phyloP scores from a whole-genome alignment of 129 eudicot genomes.

The Heracleum sosnowskyi region DNA sequence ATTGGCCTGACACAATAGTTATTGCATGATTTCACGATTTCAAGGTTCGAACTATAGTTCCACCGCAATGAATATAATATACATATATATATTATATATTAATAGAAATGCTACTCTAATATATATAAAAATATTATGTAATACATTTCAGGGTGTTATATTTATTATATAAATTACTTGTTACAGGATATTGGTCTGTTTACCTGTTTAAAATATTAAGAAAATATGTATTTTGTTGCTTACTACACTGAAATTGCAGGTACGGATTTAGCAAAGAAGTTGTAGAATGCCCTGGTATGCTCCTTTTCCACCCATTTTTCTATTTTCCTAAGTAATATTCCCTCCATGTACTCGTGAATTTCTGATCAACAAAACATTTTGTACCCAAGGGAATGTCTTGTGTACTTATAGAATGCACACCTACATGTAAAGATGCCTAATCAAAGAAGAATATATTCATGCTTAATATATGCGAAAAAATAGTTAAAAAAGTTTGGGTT shows the following conservation, averaged over 20 bases:
- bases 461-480: not conserved
- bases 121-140: not conserved
- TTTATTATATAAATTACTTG: not conserved
- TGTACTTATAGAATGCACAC: not conserved
- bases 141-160: not conserved
- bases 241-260: constrained; percentile 36
- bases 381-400: not conserved
- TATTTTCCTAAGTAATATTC: not conserved
- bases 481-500: too few species aligned
- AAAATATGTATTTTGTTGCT: constrained; percentile 13
- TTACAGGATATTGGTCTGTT: not conserved
- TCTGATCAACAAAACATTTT: not conserved
- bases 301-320: constrained; percentile 6
- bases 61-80: not conserved
- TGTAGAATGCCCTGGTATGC: constrained; percentile 91
- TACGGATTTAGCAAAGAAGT: constrained; percentile 92
- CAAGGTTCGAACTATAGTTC: not conserved
- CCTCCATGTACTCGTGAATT: not conserved
- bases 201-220: not conserved
- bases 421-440: not conserved
- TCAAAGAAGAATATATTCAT: not conserved
- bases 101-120: not conserved
- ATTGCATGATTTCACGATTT: not conserved
- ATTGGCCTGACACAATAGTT: not conserved
- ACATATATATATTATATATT: not conserved